A percentile compares a stretch with the other conserved stretches of the same genome.
phyloP scores from a whole-genome alignment of 108 stramenopile genomes.

The Fragilariopsis cylindrus region DNA sequence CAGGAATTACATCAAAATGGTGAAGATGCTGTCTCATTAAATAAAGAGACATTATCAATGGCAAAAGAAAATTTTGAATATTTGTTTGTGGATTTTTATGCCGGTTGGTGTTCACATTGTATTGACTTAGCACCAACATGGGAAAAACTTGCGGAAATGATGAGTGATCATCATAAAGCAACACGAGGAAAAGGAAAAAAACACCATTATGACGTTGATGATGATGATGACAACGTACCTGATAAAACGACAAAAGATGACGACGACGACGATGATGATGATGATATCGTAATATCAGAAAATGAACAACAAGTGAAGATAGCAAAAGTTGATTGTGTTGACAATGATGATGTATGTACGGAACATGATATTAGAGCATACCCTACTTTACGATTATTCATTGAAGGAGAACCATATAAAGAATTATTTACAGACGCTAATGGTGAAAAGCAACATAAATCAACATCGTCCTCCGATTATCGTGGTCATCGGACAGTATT shows the following conservation, averaged over 20 bases:
- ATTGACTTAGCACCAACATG: constrained; percentile 83
- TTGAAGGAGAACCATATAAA: constrained; percentile 55
- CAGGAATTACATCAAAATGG: constrained; percentile 88
- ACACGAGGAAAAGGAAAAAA: constrained; percentile 40
- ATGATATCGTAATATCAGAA: constrained; percentile 59
- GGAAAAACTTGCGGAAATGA: constrained; percentile 84
- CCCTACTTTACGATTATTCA: constrained; percentile 89
- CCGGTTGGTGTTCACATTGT: constrained; percentile 86
- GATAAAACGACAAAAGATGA: constrained; percentile 70
- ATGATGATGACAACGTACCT: constrained; percentile 54
- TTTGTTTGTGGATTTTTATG: constrained; percentile 66
- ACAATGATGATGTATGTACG: constrained; percentile 74
- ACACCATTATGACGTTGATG: constrained; percentile 33
- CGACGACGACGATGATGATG: constrained; percentile 66
- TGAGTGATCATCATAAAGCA: constrained; percentile 45
- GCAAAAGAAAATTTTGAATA: constrained; percentile 41
- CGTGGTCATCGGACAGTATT: constrained; percentile 78
- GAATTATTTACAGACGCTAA: constrained; percentile 7
- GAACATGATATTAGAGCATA: constrained; percentile 77
- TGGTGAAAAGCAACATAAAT: neutral
- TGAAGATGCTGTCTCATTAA: constrained; percentile 73
- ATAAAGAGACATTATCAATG: constrained; percentile 41
- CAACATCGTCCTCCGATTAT: constrained; percentile 61
- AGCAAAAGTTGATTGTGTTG: constrained; percentile 89
- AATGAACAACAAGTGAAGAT: constrained; percentile 73